Base-by-base conservation (phyloP, 306 rosid species). In the Astragalus membranaceus region DNA sequence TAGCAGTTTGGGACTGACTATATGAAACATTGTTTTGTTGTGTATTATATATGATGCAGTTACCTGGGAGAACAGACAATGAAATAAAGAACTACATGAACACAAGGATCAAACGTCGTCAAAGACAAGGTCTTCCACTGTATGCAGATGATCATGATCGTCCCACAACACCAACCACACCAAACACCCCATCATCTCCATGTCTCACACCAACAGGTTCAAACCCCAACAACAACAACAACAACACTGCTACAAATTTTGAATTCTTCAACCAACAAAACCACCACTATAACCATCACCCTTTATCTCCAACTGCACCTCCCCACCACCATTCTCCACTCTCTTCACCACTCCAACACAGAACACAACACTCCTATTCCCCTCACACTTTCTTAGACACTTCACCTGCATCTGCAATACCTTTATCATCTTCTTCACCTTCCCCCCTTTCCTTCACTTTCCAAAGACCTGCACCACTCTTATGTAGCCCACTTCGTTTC, bases 31-130 rank as follows among this genome's bases (percentile, higher is more conserved):
- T n/a, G n/a, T n/a, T n/a, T n/a, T n/a, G n/a, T n/a, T n/a, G n/a
- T n/a, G n/a, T n/a, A n/a, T n/a, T n/a, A n/a, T n/a, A n/a, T n/a
- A n/a, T n/a, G 4, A 16, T 52, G 3, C 14, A 94, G 98, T 70
- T 94, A 29, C 98, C 98, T 0, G 98, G 98, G 43, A 82, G 98
- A 88, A 93, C 98, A 7, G 98, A 93, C 74, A 90, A 93, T 46
- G 98, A 93, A 54, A 93, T 93, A 33, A 93, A 94, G 79, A 94
- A 90, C 67, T 94, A 88, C 7, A 90, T 97, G 98, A 90, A 94
- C 80, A 90, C 98, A 1, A 87, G 98, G 48, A 79, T 94, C 10
- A 90, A 90, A 63, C 70, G 96, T 4, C 83, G 95, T 5, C 87
- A 85, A 56, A 87, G 97, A 17, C 96, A 87, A 60, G 96, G 98